These are phyloP conservation scores for Coelastrella sp. DNA, from an alignment of 139 green algal genomes.

Conservation along the genomic window DNA sequence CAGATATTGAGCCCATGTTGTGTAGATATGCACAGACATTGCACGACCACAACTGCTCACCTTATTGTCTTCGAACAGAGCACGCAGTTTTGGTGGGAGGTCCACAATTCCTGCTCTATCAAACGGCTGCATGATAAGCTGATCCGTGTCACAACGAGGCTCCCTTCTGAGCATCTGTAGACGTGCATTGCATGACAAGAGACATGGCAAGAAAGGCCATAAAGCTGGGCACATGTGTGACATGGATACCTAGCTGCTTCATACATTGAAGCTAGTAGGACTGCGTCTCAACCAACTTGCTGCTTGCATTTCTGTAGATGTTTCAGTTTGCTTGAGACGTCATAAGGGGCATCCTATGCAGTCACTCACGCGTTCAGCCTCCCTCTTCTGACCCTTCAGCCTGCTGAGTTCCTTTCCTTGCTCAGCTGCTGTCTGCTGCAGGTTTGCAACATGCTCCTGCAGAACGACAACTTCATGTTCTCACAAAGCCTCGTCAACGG, in stretches of 20 bases:
- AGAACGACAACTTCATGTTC: not conserved
- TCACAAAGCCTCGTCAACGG: not conserved
- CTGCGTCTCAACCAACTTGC: too few relatives aligned
- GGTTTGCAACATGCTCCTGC: constrained; percentile 37
- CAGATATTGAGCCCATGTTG: not conserved
- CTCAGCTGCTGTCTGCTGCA: constrained; percentile 15
- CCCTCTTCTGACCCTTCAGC: constrained; percentile 32
- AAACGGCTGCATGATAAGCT: constrained; percentile 26
- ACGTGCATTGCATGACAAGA: too few relatives aligned
- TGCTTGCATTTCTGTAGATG: not conserved
- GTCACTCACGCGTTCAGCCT: not conserved
- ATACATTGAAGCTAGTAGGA: too few relatives aligned
- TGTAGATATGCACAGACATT: not conserved
- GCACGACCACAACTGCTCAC: not conserved
- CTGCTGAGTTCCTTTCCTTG: constrained; percentile 25
- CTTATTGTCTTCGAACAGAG: constrained; percentile 49
- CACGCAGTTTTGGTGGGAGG: constrained; percentile 31
- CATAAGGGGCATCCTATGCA: too few relatives aligned
- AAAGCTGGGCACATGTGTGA: too few relatives aligned
- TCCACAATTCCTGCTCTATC: constrained; percentile 31
- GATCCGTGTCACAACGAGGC: constrained; percentile 20
- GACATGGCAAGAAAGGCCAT: too few relatives aligned
- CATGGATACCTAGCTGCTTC: too few relatives aligned
- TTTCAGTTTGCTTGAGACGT: too few relatives aligned
- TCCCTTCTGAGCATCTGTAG: constrained; percentile 6